Conservation (phyloP, 495 filamentous ascomycete species). For the Penicillium egyptiacum region DNA sequence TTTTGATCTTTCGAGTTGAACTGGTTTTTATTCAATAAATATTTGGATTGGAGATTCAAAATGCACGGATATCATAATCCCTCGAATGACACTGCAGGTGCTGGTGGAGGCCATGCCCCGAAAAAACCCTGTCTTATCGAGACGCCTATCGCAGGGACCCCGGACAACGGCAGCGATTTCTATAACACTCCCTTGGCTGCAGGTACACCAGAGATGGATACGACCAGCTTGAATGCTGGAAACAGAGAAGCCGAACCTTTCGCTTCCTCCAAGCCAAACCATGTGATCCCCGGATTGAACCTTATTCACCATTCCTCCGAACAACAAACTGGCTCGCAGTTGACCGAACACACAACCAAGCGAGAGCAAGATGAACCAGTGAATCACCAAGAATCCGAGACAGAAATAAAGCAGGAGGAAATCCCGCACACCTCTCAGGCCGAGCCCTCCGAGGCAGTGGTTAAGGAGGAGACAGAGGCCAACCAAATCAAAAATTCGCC, state of each 20-base stretch:
- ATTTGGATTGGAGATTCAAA: constrained; percentile 13
- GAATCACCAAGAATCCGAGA: background rate
- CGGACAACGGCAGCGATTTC: constrained; percentile 45
- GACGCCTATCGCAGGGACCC: constrained; percentile 37
- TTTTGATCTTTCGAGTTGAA: constrained; percentile 27
- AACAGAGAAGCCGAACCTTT: constrained; percentile 10
- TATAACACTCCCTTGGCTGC: constrained; percentile 40
- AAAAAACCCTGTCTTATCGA: constrained; percentile 31
- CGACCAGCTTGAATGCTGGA: constrained; percentile 3
- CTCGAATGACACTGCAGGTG: constrained; percentile 10
- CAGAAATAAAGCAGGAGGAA: constrained; percentile 5
- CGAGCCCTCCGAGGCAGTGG: background rate
- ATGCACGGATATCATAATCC: constrained; percentile 49
- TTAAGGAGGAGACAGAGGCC: constrained; percentile 14
- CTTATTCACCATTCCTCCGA: constrained; percentile 33
- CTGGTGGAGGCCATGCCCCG: constrained; percentile 24
- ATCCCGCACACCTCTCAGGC: background rate
- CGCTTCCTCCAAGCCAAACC: constrained; percentile 16
- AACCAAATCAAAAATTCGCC: constrained; percentile 1
- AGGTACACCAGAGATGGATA: constrained; percentile 26
- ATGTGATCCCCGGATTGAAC: constrained; percentile 43
- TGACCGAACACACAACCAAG: constrained; percentile 14
- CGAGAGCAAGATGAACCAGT: constrained; percentile 7
- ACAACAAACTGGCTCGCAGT: constrained; percentile 13
- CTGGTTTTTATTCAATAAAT: background rate